Base-by-base conservation (phyloP, 805 yeast species). In the Spathaspora arborariae region DNA sequence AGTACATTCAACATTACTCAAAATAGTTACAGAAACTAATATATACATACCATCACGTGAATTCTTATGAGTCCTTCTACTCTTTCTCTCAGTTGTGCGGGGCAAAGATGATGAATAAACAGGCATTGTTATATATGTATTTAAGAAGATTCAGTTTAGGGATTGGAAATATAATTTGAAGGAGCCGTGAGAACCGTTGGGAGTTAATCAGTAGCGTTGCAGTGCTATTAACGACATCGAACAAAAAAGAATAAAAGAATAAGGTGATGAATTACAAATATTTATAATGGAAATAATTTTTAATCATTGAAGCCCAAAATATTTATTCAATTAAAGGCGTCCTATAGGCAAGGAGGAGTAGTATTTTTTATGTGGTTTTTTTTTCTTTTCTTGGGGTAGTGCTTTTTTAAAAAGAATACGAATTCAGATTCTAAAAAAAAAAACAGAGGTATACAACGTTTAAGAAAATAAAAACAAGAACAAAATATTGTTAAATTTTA, bases 51-150 rank as follows among this genome's bases (percentile, higher is more conserved):
- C 68, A 55, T 72, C 76, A 39, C 72, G 57, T 2, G 67, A 63
- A 45, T 57, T 74, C 50, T 55, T 74, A 52, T 52, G 74, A 50
- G 65, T 65, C 56, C 64, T 67, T 63, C 69, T 59, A 56, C 60
- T 60, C 48, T 56, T 62, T 40, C 64, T 52, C 52, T 56, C 68
- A 11, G 47, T 26, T 7, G 35, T 24, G 6, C 34, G 22, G 9
- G 20, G 16, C 5, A 30, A 21, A 30, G 35, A 30, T 30, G 15
- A n/a, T 6, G 35, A 30, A 16, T 30, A 30, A 30, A 30, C 35
- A 10, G 35, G 35, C 35, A 30, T 30, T 13, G 18, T 15, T 4
- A 13, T 10, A 13, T 30, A 30, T 30, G 18, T 15, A n/a, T 30
- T 5, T 24, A 24, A 22, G 27, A 13, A 13, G 27, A 13, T 24